Evolutionary conservation across 371 early-diverging fungal genomes (phyloP).

Genomic region (Apophysomyces ossiformis): DNA sequence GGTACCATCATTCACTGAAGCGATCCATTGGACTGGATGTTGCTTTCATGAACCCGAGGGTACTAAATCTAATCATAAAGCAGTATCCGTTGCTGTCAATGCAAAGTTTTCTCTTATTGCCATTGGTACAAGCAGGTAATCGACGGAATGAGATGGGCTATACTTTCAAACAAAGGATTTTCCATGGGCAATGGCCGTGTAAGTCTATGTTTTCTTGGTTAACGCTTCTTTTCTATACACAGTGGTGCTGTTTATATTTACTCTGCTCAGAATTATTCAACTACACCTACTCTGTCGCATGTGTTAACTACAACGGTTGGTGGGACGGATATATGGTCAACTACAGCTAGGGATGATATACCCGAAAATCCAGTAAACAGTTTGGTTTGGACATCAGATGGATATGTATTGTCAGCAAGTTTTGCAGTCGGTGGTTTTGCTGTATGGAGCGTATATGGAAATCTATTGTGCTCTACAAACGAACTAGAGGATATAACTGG

Average conservation of each 20-base stretch:
- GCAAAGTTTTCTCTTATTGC: conserved; percentile 52
- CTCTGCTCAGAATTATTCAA: conserved; percentile 36
- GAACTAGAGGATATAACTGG: conserved; percentile 42
- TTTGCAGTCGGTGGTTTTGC: conserved; percentile 69
- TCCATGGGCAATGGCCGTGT: neutral
- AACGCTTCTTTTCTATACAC: neutral
- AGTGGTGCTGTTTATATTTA: conserved; percentile 48
- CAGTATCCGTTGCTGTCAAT: conserved; percentile 49
- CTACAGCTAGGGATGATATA: conserved; percentile 12
- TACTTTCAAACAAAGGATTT: neutral
- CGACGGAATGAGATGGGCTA: neutral
- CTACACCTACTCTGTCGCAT: conserved; percentile 40
- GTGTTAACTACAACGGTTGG: conserved; percentile 21
- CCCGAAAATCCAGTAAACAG: conserved; percentile 20
- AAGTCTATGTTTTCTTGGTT: neutral
- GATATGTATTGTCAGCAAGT: conserved; percentile 76
- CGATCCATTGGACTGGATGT: conserved; percentile 41
- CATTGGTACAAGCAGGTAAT: conserved; percentile 46
- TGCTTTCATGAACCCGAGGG: conserved; percentile 41
- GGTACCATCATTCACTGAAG: conserved; percentile 34
- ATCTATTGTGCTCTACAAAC: conserved; percentile 62
- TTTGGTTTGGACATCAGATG: conserved; percentile 79
- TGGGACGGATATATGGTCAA: conserved; percentile 17
- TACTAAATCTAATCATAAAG: conserved; percentile 14
- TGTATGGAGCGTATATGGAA: conserved; percentile 84